These are phyloP conservation scores for Pseudogymnoascus sp. DNA, from an alignment of 2,329 filamentous ascomycete genomes.

Conservation along the genomic window DNA sequence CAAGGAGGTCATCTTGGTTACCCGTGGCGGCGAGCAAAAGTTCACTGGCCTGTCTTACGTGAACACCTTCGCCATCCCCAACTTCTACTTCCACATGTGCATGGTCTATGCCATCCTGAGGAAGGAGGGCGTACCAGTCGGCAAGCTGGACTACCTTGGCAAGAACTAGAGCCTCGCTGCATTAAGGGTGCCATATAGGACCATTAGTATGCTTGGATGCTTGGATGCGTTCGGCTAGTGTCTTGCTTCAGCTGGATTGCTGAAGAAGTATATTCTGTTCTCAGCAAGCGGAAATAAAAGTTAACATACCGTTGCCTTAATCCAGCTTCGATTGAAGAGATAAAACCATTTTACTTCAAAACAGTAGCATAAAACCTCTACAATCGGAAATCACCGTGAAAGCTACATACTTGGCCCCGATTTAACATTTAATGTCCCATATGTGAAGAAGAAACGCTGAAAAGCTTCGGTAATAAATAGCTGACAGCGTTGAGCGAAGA, in stretches of 20 bases:
- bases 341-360: background rate
- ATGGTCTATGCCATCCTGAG: slow-evolving; percentile 54
- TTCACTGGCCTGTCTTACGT: slow-evolving; percentile 40
- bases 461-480: background rate
- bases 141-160: slow-evolving; percentile 49
- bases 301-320: background rate
- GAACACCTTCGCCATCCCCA: slow-evolving; percentile 43
- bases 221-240: background rate
- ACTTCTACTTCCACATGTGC: slow-evolving; percentile 55
- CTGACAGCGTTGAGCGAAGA: background rate
- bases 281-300: background rate
- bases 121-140: slow-evolving; percentile 51
- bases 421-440: background rate
- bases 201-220: background rate
- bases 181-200: background rate
- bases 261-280: background rate
- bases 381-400: background rate
- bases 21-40: slow-evolving; percentile 27
- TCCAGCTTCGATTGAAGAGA: background rate
- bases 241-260: background rate
- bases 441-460: background rate
- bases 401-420: background rate
- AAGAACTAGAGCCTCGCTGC: background rate
- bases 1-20: slow-evolving; percentile 31
- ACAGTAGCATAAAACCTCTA: background rate